These are phyloP conservation scores for Tetrapisispora namnaoensis DNA, from an alignment of 805 yeast genomes.

Conservation along the genomic window DNA sequence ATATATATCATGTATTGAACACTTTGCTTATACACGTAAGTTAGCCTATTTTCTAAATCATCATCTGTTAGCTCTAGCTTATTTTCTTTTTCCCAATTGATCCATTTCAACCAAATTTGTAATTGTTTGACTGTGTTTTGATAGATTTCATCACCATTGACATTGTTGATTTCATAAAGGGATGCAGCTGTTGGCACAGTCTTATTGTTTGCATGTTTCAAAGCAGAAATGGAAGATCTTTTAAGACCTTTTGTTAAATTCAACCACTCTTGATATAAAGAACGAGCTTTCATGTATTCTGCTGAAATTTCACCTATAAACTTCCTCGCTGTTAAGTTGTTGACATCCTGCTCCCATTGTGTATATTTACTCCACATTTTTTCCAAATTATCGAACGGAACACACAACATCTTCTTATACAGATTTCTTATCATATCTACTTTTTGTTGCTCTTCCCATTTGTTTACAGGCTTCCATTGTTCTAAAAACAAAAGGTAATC, in stretches of 20 bases:
- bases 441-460: constrained; percentile 80
- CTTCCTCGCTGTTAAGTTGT: constrained; percentile 71
- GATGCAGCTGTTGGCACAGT: constrained; percentile 17
- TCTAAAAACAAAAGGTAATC: constrained; percentile 74
- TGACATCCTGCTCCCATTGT: constrained; percentile 70
- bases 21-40: constrained; percentile 65
- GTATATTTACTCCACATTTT: constrained; percentile 73
- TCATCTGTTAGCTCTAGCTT: constrained; percentile 50
- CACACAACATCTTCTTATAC: constrained; percentile 56
- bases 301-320: constrained; percentile 74
- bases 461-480: constrained; percentile 65
- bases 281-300: constrained; percentile 78
- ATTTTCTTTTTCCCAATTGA: constrained; percentile 68
- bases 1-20: constrained; percentile 28
- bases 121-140: constrained; percentile 30
- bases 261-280: constrained; percentile 62
- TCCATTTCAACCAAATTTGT: constrained; percentile 61
- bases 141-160: constrained; percentile 4
- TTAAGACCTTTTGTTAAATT: constrained; percentile 45
- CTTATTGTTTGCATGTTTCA: constrained; percentile 20
- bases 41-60: constrained; percentile 44
- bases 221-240: constrained; percentile 28
- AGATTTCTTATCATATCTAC: constrained; percentile 65
- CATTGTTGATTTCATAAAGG: constrained; percentile 1
- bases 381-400: constrained; percentile 72